Conservation (phyloP, 345 rosid genomes). For the Geranium brycei region DNA sequence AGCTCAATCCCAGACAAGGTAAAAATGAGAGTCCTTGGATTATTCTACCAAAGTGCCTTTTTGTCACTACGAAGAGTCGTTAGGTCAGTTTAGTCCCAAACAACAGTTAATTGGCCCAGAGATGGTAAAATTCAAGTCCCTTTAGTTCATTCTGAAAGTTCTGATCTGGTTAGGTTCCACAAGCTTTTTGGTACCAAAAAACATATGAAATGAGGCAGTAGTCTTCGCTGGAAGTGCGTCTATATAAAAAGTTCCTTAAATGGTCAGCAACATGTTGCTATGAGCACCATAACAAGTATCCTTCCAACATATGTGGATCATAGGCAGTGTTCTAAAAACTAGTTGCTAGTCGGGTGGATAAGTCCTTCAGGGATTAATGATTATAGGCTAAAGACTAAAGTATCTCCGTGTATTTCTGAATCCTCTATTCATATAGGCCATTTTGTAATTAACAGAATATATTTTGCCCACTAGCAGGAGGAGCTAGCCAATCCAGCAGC, state of each 20-base stretch:
- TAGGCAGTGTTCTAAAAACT: background rate
- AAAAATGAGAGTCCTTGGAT: too few relatives aligned
- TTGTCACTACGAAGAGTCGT: background rate
- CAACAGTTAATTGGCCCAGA: too few relatives aligned
- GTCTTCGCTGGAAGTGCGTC: background rate
- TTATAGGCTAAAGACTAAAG: background rate
- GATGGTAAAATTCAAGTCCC: too few relatives aligned
- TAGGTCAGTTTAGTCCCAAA: background rate
- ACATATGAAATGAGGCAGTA: background rate
- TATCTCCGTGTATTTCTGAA: background rate
- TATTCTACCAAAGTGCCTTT: background rate
- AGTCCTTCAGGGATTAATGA: too few relatives aligned
- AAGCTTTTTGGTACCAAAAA: background rate
- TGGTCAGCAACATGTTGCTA: background rate
- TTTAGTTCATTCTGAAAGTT: too few relatives aligned
- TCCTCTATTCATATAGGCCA: background rate
- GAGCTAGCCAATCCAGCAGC: background rate
- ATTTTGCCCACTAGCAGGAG: background rate
- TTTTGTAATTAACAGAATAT: too few relatives aligned
- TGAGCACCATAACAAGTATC: background rate
- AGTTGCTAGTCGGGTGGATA: too few relatives aligned
- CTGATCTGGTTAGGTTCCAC: too few relatives aligned
- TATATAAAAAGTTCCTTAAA: too few relatives aligned
- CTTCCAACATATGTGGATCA: background rate
- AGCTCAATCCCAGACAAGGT: too few relatives aligned